A percentile compares a stretch with the other conserved stretches of the same genome.
These are phyloP conservation scores for Kazachstania sp. DNA, from an alignment of 1,139 yeast species.

Conservation along the genomic window DNA sequence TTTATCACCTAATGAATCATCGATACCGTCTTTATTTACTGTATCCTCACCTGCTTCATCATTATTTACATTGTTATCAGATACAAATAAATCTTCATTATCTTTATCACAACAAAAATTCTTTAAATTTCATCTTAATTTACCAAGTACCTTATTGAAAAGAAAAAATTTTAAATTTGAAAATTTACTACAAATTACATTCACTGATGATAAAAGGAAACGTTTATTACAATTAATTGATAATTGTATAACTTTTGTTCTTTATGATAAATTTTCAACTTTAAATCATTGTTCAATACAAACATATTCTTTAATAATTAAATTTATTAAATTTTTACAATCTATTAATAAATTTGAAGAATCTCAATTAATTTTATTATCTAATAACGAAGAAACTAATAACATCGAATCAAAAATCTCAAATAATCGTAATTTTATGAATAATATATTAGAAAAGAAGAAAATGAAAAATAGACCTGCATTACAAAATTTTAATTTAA, in stretches of 20 bases:
- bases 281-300: slow-evolving; percentile 16
- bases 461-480: neutral
- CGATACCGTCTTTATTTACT: slow-evolving; percentile 6
- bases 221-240: slow-evolving; percentile 19
- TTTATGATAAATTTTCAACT: slow-evolving; percentile 28
- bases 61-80: slow-evolving; percentile 4
- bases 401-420: neutral
- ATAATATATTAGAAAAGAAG: neutral
- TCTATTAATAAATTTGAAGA: neutral
- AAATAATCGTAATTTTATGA: neutral
- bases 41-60: slow-evolving; percentile 7
- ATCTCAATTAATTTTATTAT: slow-evolving; percentile 2
- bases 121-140: slow-evolving; percentile 14
- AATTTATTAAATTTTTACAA: slow-evolving; percentile 21
- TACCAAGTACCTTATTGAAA: slow-evolving; percentile 64
- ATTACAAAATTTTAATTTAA: slow-evolving; percentile 13
- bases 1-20: slow-evolving; percentile 11
- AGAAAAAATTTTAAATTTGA: slow-evolving; percentile 49
- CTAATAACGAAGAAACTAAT: neutral
- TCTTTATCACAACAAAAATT: slow-evolving; percentile 7
- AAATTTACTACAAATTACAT: slow-evolving; percentile 32
- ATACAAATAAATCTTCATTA: slow-evolving; percentile 1
- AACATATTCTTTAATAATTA: slow-evolving; percentile 18
- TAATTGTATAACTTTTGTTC: slow-evolving; percentile 15
- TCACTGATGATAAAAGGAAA: slow-evolving; percentile 31